phyloP scores from a whole-genome alignment of 257 asterid species.

The Plectranthus barbatus region DNA sequence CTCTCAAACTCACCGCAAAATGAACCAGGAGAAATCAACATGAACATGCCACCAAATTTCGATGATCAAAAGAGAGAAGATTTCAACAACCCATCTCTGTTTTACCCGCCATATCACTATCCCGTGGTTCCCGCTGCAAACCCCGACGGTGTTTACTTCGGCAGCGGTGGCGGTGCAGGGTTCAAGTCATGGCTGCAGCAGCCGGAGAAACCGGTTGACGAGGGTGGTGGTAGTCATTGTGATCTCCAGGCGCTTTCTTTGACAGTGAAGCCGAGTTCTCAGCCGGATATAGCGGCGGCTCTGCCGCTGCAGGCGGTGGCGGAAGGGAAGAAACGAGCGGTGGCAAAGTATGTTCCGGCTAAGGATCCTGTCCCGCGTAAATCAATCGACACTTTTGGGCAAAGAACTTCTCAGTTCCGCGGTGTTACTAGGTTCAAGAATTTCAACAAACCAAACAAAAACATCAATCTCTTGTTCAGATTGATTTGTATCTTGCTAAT shows the following conservation, averaged over 20 bases:
- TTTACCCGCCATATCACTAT: constrained; percentile 23
- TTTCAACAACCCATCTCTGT: constrained; percentile 13
- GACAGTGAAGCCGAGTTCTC: constrained; percentile 30
- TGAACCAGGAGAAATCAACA: constrained; percentile 42
- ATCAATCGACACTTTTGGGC: constrained; percentile 74
- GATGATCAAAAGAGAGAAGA: constrained; percentile 12
- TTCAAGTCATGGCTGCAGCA: constrained; percentile 49
- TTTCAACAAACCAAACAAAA: not conserved
- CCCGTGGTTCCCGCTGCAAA: constrained; percentile 11
- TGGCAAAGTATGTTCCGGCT: constrained; percentile 13
- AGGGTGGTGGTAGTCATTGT: constrained; percentile 14
- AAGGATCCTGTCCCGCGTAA: constrained; percentile 49
- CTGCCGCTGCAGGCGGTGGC: constrained; percentile 17
- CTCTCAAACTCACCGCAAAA: constrained; percentile 43
- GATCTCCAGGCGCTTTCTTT: constrained; percentile 45
- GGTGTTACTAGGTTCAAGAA: constrained; percentile 68
- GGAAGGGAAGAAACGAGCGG: constrained; percentile 44
- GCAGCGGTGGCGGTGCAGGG: constrained; percentile 33
- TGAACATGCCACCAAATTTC: constrained; percentile 46
- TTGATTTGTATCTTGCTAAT: too few relatives aligned
- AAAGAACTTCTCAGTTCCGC: constrained; percentile 78
- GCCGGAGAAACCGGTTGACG: constrained; percentile 24
- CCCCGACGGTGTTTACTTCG: constrained; percentile 11
- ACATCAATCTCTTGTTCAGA: not conserved
- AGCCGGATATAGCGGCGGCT: constrained; percentile 4